phyloP scores from a whole-genome alignment of 78 protist genomes.

The Capsaspora owczarzaki region DNA sequence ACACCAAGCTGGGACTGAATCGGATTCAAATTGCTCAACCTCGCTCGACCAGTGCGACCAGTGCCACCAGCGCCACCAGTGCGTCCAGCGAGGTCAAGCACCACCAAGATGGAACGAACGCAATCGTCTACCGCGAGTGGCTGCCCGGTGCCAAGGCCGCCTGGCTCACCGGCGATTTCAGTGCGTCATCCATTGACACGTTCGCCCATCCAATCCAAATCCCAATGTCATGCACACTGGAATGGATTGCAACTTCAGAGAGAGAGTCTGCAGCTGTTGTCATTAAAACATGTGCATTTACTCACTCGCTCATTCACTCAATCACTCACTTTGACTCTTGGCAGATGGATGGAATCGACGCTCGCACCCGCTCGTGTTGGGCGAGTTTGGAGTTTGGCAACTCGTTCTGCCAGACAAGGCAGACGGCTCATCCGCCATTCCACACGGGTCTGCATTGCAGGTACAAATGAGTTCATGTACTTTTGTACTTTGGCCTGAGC shows the following conservation, averaged over 20 bases:
- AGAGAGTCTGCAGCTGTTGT: not conserved
- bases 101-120: not conserved
- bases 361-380: not conserved
- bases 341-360: not conserved
- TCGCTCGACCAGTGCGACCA: too few relatives aligned
- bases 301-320: not conserved
- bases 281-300: not conserved
- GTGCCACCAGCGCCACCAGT: too few relatives aligned
- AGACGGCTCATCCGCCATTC: not conserved
- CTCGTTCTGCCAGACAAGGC: not conserved
- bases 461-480: not conserved
- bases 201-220: not conserved
- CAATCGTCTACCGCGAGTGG: not conserved
- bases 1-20: not conserved
- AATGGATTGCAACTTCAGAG: not conserved
- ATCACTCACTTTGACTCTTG: not conserved
- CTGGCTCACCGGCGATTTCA: not conserved
- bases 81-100: too few relatives aligned
- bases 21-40: too few relatives aligned
- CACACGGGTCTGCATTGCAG: not conserved
- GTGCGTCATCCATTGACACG: not conserved
- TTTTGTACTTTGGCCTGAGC: not conserved
- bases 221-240: not conserved
- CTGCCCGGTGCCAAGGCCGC: not conserved
- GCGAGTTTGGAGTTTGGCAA: not conserved